Evolutionary conservation across 139 green algal species (phyloP).

Genomic region (Closterium sp.): DNA sequence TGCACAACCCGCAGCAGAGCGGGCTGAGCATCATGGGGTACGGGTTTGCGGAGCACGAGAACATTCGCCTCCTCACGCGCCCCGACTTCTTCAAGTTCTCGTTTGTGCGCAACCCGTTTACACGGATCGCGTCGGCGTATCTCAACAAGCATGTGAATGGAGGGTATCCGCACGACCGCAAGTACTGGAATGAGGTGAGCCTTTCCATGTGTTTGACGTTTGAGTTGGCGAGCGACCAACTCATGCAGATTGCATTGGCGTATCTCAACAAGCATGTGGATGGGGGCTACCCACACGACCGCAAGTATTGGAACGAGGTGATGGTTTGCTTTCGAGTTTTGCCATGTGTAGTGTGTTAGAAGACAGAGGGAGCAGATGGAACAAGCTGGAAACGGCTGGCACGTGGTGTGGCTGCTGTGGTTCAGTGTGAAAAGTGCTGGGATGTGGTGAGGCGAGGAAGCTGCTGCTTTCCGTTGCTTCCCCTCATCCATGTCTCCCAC

Average conservation of each 20-base stretch:
- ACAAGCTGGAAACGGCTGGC: not conserved
- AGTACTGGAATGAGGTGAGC: constrained; percentile 22
- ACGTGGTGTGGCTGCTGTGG: not conserved
- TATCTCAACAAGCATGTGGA: constrained; percentile 26
- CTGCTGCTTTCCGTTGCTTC: not conserved
- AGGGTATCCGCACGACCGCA: not conserved
- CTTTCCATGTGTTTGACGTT: too few species aligned
- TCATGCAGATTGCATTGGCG: not conserved
- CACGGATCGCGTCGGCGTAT: not conserved
- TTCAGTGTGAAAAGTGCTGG: too few species aligned
- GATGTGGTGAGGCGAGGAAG: too few species aligned
- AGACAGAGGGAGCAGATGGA: too few species aligned
- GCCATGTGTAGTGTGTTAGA: too few species aligned
- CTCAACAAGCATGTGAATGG: constrained; percentile 29
- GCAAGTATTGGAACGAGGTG: constrained; percentile 13
- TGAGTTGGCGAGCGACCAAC: constrained; percentile 2
- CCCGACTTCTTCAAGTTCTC: constrained; percentile 24
- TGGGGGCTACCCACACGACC: not conserved
- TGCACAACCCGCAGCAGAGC: not conserved
- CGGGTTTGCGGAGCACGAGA: constrained; percentile 1
- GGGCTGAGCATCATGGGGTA: constrained; percentile 3
- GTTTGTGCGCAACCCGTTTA: constrained; percentile 27
- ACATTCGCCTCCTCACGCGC: not conserved
- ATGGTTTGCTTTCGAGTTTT: not conserved
- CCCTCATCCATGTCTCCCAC: not conserved